Evolutionary conservation across 1,284 basidiomycete species (phyloP).

Genomic region (Kalmanozyma brasiliensis): DNA sequence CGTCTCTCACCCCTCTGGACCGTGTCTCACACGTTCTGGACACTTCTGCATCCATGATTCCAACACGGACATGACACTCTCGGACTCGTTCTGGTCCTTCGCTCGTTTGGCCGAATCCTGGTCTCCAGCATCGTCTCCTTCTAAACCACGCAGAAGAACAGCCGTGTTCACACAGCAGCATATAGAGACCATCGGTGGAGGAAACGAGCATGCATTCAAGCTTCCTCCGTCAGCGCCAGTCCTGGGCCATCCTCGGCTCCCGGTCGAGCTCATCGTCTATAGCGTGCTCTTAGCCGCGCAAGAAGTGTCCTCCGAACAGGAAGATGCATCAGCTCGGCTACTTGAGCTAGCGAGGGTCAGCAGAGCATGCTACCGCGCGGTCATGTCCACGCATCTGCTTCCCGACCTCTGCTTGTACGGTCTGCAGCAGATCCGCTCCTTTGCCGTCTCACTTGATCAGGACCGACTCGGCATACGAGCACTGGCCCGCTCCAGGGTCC

Average conservation of each 20-base stretch:
- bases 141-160: slow-evolving; percentile 14
- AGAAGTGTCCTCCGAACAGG: background rate
- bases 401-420: slow-evolving; percentile 23
- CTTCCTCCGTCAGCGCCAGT: background rate
- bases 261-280: slow-evolving; percentile 30
- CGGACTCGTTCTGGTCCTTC: slow-evolving; percentile 33
- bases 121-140: slow-evolving; percentile 2
- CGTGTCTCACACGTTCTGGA: slow-evolving; percentile 13
- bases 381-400: slow-evolving; percentile 12
- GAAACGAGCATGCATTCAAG: background rate
- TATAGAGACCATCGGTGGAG: slow-evolving; percentile 47
- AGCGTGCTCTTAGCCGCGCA: slow-evolving; percentile 31
- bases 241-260: slow-evolving; percentile 14
- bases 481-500: slow-evolving; percentile 7
- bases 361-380: slow-evolving; percentile 19
- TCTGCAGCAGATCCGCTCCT: slow-evolving; percentile 15
- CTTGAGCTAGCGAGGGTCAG: slow-evolving; percentile 26
- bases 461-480: slow-evolving; percentile 16
- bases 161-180: slow-evolving; percentile 29
- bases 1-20: background rate
- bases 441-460: slow-evolving; percentile 21
- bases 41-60: slow-evolving; percentile 6
- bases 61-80: slow-evolving; percentile 21
- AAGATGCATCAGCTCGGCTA: background rate
- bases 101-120: slow-evolving; percentile 15